Percentiles rank a stretch among this genome's conserved stretches.
Evolutionary conservation across 176 grass and related monocot species (phyloP).

Genomic region (Avena eriantha): DNA sequence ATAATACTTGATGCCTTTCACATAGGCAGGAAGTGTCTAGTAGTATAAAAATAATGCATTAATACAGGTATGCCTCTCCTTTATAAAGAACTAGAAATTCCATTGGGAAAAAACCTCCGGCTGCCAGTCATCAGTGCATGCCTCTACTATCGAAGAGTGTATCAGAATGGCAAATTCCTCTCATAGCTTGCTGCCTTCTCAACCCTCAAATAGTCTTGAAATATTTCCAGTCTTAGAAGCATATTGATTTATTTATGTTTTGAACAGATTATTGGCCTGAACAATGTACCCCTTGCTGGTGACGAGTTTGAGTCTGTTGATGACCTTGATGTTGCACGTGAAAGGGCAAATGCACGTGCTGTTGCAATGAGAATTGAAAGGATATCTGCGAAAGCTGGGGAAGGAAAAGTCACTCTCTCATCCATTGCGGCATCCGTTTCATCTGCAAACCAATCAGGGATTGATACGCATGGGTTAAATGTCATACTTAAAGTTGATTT

Average conservation of each 20-base stretch:
- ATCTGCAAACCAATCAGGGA: conserved; percentile 62
- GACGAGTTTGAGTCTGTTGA: conserved; percentile 88
- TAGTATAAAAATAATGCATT: background rate
- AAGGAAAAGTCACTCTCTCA: conserved; percentile 87
- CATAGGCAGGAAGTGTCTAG: background rate
- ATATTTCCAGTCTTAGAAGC: conserved; percentile 3
- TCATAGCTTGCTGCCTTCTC: background rate
- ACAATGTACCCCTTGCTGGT: conserved; percentile 84
- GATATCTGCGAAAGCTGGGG: conserved; percentile 84
- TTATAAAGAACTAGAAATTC: background rate
- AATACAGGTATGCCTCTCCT: background rate
- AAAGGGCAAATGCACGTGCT: conserved; percentile 65
- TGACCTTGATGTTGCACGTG: conserved; percentile 66
- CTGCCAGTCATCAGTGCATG: background rate
- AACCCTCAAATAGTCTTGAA: background rate
- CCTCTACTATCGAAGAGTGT: conserved; percentile 7
- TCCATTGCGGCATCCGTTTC: conserved; percentile 77
- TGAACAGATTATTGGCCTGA: conserved; percentile 84
- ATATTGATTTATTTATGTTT: conserved; percentile 36
- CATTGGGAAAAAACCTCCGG: background rate
- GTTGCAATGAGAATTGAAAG: conserved; percentile 62
- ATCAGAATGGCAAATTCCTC: conserved; percentile 2
- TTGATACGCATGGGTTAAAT: conserved; percentile 91
- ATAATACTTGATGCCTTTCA: background rate
- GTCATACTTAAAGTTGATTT: conserved; percentile 98